phyloP scores from a whole-genome alignment of 1,284 basidiomycete species.

The Trametes versicolor region DNA sequence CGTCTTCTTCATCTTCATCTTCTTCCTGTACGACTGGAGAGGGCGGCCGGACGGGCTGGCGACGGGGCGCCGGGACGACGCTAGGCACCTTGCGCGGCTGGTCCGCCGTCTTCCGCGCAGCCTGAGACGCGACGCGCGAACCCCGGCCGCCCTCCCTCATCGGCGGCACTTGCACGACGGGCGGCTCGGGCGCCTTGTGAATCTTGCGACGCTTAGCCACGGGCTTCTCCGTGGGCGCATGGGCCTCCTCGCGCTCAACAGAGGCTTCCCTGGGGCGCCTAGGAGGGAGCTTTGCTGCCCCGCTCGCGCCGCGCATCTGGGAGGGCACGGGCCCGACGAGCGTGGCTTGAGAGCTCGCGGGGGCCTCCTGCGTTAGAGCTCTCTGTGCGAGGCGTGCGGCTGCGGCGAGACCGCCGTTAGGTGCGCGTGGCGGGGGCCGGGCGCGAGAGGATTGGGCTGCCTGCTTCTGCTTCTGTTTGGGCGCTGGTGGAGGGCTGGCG shows the following conservation, averaged over 20 bases:
- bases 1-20: conserved; percentile 6
- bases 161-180: conserved; percentile 9
- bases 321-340: conserved; percentile 33
- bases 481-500: neutral
- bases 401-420: neutral
- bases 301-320: conserved; percentile 16
- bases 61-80: neutral
- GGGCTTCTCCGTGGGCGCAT: neutral
- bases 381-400: neutral
- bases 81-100: neutral
- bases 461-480: conserved; percentile 2
- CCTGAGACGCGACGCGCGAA: conserved; percentile 1
- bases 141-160: conserved; percentile 1
- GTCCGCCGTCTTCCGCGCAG: conserved; percentile 8
- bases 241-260: neutral
- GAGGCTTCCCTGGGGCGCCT: too few species aligned
- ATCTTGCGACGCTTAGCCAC: conserved; percentile 13
- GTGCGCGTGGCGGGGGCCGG: neutral
- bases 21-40: neutral
- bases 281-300: conserved; percentile 6
- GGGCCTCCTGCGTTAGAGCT: conserved; percentile 3
- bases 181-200: neutral
- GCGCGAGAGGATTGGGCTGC: neutral
- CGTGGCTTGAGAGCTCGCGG: conserved; percentile 39
- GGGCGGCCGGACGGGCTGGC: neutral